Conservation (phyloP, 2,329 filamentous ascomycete species). For the Lasiodiplodia sp. region DNA sequence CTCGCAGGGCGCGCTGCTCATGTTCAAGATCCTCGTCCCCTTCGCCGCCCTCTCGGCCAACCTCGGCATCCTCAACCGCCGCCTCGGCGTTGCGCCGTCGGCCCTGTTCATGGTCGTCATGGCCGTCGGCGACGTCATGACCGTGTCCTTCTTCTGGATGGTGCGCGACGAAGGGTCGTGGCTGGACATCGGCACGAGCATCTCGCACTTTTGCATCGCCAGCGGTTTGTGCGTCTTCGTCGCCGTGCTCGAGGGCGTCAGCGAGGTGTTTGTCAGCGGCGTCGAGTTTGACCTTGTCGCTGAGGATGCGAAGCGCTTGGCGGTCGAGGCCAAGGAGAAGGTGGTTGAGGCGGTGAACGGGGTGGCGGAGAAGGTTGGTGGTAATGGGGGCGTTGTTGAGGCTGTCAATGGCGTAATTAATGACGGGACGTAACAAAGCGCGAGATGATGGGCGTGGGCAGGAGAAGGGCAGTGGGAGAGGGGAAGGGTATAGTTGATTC, state of each 20-base stretch:
- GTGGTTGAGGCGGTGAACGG: background rate
- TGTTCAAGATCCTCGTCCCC: conserved; percentile 90
- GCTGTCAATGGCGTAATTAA: background rate
- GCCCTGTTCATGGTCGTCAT: conserved; percentile 92
- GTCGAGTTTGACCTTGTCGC: conserved; percentile 67
- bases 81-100: conserved; percentile 83
- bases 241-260: conserved; percentile 83
- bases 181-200: conserved; percentile 97
- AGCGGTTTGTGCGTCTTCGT: conserved; percentile 91
- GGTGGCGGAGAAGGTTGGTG: background rate
- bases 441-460: background rate
- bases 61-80: conserved; percentile 87
- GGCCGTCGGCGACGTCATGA: conserved; percentile 88
- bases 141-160: conserved; percentile 96
- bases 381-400: background rate
- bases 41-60: conserved; percentile 93
- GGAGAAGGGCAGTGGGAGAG: background rate
- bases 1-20: conserved; percentile 82
- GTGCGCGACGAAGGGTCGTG: conserved; percentile 96
- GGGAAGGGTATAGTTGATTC: background rate
- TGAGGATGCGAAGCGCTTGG: background rate
- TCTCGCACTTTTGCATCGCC: conserved; percentile 93
- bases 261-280: conserved; percentile 81
- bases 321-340: background rate
- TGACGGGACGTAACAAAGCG: background rate